Percentiles rank a stretch among this genome's conserved stretches.
Evolutionary conservation across 257 asterid species (phyloP).

Genomic region (Solanum peruvianum): DNA sequence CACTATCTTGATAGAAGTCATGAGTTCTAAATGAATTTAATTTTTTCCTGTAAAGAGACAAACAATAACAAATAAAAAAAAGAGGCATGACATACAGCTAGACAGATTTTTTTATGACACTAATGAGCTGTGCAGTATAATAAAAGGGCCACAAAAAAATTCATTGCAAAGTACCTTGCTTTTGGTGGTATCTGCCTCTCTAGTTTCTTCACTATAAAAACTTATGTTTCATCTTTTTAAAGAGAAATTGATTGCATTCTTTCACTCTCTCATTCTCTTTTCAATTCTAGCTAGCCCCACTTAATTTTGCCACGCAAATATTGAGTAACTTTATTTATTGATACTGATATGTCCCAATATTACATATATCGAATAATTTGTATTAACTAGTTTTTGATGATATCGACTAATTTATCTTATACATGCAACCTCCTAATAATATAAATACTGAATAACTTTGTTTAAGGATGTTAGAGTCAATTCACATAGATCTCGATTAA

Average conservation of each 20-base stretch:
- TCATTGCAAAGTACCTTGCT: conserved; percentile 26
- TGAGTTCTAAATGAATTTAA: background rate
- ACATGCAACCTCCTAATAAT: too few relatives aligned
- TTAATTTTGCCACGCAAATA: background rate
- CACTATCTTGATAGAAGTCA: conserved; percentile 37
- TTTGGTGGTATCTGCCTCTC: background rate
- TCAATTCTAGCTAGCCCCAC: background rate
- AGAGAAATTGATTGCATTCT: background rate
- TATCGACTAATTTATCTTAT: too few relatives aligned
- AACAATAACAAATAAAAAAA: background rate
- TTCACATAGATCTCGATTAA: background rate
- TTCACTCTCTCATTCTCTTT: background rate
- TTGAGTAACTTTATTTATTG: background rate
- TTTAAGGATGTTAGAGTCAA: background rate
- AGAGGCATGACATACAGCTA: conserved; percentile 34
- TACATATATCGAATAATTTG: too few relatives aligned
- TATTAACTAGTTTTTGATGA: too few relatives aligned
- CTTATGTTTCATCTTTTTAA: background rate
- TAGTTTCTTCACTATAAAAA: conserved; percentile 9
- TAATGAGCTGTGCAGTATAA: conserved; percentile 35
- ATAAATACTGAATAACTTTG: rapidly evolving
- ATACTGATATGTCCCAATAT: too few relatives aligned
- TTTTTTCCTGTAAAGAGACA: background rate
- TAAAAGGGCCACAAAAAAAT: conserved; percentile 43
- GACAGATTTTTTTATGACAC: conserved; percentile 19